Evolutionary conservation across 2,329 filamentous ascomycete genomes (phyloP), one percentile per base, ranked within the genome.

Genomic region (Torrubiella hemipterigena): DNA sequence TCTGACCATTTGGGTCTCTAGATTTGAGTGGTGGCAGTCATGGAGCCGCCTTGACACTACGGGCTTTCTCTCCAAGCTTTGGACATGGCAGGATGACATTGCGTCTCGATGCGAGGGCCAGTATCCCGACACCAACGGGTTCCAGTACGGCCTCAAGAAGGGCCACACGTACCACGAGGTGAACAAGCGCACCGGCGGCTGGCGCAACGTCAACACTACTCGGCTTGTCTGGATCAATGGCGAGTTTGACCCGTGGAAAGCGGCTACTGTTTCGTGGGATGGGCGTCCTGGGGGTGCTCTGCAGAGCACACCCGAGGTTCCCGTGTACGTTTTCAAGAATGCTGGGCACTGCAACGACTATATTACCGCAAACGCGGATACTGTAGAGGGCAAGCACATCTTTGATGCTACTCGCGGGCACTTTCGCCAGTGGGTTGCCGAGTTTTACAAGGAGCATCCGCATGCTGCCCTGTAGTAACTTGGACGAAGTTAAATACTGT

Each of bases 361-460:
- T 1, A 84, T 81, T 61, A 74, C 76, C 51, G 69, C 81, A 43
- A 69, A 65, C 1, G 50, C 54, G 0, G 67, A 67, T 0, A 64
- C 80, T 0, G 59, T 82, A 27, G 54, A 52, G 3, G 53, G 69
- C 2, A 58, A 55, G 13, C 59, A 72, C 12, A 59, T 68, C 2
- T 77, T 82, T 46, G 51, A 52, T 27, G 51, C 65, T 35, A 59
- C 77, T 39, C 56, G 66, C 7, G 51, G 56, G 27, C 73, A 77
- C 47, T 76, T 81, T 11, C 55, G 65, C 38, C 63, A 58, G 32
- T 83, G 78, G 78, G 47, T 82, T 55, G 42, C 59, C 34, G 71
- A 77, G 43, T 77, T 69, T 62, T 33, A 53, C 36, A 10, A 41
- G 14, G 25, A 35, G 29, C 28, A 39, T 23, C 20, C 20, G n/a